Conservation (phyloP, 768 basidiomycete genomes). For the Chiua virens region DNA sequence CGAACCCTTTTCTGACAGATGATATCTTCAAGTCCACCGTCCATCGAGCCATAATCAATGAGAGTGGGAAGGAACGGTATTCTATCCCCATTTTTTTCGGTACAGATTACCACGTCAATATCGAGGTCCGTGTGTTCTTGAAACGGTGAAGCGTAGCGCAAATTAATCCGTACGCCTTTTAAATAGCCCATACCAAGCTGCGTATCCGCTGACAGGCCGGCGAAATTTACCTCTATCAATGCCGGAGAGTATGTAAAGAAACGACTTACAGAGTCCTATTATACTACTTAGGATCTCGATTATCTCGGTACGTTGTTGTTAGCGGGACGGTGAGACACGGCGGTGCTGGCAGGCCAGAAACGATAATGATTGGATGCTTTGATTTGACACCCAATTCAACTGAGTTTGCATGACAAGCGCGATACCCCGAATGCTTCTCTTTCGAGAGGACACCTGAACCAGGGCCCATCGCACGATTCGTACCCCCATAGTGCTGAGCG, state of each 20-base stretch:
- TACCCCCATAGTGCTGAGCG: too few relatives aligned
- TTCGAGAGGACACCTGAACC: too few relatives aligned
- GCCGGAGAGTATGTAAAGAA: constrained; percentile 86
- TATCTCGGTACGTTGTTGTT: too few relatives aligned
- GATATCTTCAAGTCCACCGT: constrained; percentile 60
- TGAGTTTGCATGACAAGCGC: too few relatives aligned
- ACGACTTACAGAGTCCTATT: constrained; percentile 53
- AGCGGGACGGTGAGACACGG: too few relatives aligned
- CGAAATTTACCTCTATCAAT: constrained; percentile 67
- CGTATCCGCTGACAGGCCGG: constrained; percentile 52
- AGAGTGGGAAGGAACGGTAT: constrained; percentile 67
- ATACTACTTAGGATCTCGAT: not conserved
- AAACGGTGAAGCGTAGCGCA: not conserved
- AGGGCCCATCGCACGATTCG: too few relatives aligned
- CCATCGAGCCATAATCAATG: constrained; percentile 76
- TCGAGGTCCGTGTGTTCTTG: constrained; percentile 55
- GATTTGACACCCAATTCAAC: too few relatives aligned
- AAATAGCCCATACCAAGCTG: constrained; percentile 47
- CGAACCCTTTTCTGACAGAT: constrained; percentile 10
- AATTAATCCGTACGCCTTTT: not conserved
- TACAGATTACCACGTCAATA: constrained; percentile 77
- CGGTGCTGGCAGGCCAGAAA: too few relatives aligned
- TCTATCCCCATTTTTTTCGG: constrained; percentile 92
- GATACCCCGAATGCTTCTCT: too few relatives aligned
- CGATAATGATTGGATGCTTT: too few relatives aligned